Base-by-base conservation (phyloP, 176 grass and related monocot genomes). In the Musa beccarii region DNA sequence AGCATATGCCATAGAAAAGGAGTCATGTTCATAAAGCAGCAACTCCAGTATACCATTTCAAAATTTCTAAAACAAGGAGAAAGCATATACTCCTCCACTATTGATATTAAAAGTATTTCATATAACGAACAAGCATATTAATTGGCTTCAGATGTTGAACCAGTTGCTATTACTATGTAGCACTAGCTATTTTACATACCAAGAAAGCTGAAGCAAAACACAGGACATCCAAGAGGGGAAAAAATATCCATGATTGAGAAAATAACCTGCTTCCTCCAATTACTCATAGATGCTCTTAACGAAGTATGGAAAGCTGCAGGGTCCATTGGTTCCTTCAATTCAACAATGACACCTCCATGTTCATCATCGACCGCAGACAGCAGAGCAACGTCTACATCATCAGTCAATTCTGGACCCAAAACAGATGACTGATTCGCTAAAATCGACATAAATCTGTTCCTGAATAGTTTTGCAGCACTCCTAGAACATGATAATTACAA, bases 181-280 rank as follows among this genome's bases (percentile, higher is more conserved):
- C 3, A 49, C 66, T 43, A 49, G 66, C 12, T 43, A 5, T 12
- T 43, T 49, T 49, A 68, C 8, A 17, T 68, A 68, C 25, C 49
- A 43, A 8, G 17, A 17, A 43, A 43, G 34, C 4, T 43, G 34
- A 43, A 43, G 34, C 34, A 43, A 43, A 43, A 43, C 34, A 43
- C 34, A 43, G 34, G 34, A 43, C 3, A 43, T 43, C 34, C 34
- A 43, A 43, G 34, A 43, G 3, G 34, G 3, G 34, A 43, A 43
- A 43, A 43, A 43, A 43, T 6, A 43, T 43, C 34, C 34, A 43
- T 6, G 4, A 51, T 51, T n/a, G 49, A 70, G 43, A 74, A 2
- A 74, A 54, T 53, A 25, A 74, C 72, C 72, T 59, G 72, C 24
- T 56, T 26, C 52, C 9, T 74, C 53, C 72, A 74, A 74, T 57